Evolutionary conservation across 2,329 filamentous ascomycete species (phyloP), one percentile per base, ranked within the genome.

Genomic region (Coniosporium tulheliwenetii): DNA sequence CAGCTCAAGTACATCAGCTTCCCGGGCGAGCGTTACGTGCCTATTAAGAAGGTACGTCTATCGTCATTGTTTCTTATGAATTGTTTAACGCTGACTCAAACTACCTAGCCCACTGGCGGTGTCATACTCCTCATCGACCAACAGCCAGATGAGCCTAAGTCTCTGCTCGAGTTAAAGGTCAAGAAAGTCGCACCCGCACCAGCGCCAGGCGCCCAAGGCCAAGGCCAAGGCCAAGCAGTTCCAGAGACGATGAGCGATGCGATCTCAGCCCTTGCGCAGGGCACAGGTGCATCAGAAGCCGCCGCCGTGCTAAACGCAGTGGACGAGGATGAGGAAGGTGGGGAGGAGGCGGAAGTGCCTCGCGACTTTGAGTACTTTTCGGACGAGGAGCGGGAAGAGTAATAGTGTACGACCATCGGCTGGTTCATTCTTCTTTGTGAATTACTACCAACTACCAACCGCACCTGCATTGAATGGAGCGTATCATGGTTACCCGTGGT

Each of bases 1-100:
- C 91, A 98, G 66, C 75, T 96, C 55, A 94, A 93, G 68, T 95
- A 89, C 61, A 85, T 98, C 55, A 93, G 78, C 61, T 94, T 98
- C 70, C 77, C 85, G 38, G 75, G 84, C 47, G 83, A 84, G 37
- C 79, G 93, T 51, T 98, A 95, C 64, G 85, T 83, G 70, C 89
- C 91, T 31, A 87, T 96, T 47, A 85, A 84, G 67, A 79, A 93
- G 76, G 85, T 89, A 65, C 59, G 70, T 61, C 41, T 43, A 19
- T 31, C 29, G 12, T 37, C 32, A 12, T 8, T 8, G 38, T 40
- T 19, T 13, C 8, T 30, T 16, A 5, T 7, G 7, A 12, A 39
- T 4, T 38, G 14, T 30, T 3, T 5, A 14, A 26, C 33, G 40
- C 38, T 40, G 19, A 40, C 19, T n/a, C 13, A 33, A 13, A 30